phyloP scores from a whole-genome alignment of 2,329 filamentous ascomycete genomes.

The Epichloe brachyelytri region DNA sequence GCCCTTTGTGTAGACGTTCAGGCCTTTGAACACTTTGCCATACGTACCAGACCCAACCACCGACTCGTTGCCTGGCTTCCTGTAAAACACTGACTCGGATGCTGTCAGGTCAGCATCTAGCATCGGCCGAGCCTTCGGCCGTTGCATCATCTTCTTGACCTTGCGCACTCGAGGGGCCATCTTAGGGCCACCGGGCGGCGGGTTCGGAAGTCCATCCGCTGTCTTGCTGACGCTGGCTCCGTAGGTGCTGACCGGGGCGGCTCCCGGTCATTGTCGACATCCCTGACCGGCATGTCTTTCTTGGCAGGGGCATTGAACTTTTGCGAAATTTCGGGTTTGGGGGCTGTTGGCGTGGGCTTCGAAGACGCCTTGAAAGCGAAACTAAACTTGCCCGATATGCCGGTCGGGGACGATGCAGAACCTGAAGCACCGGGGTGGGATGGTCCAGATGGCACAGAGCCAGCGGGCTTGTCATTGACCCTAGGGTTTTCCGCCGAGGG shows the following conservation, averaged over 20 bases:
- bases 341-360: slow-evolving; percentile 41
- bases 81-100: slow-evolving; percentile 84
- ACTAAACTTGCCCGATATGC: slow-evolving; percentile 60
- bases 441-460: not conserved
- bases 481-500: not conserved
- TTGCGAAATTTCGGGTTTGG: slow-evolving; percentile 53
- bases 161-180: slow-evolving; percentile 41
- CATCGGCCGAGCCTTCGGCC: slow-evolving; percentile 57
- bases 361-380: slow-evolving; percentile 78
- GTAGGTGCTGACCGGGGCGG: slow-evolving; percentile 38
- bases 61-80: slow-evolving; percentile 94
- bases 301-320: slow-evolving; percentile 51
- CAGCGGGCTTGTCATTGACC: slow-evolving; percentile 1
- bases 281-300: slow-evolving; percentile 18
- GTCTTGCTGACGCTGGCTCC: slow-evolving; percentile 38
- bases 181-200: slow-evolving; percentile 23
- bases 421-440: slow-evolving; percentile 19
- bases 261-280: slow-evolving; percentile 27
- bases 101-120: slow-evolving; percentile 58
- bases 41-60: slow-evolving; percentile 94
- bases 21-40: slow-evolving; percentile 88
- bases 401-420: slow-evolving; percentile 34
- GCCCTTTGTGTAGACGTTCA: slow-evolving; percentile 79
- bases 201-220: slow-evolving; percentile 20
- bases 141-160: slow-evolving; percentile 55